These are phyloP conservation scores for Escallonia rubra DNA, from an alignment of 129 eudicot genomes.

Conservation along the genomic window DNA sequence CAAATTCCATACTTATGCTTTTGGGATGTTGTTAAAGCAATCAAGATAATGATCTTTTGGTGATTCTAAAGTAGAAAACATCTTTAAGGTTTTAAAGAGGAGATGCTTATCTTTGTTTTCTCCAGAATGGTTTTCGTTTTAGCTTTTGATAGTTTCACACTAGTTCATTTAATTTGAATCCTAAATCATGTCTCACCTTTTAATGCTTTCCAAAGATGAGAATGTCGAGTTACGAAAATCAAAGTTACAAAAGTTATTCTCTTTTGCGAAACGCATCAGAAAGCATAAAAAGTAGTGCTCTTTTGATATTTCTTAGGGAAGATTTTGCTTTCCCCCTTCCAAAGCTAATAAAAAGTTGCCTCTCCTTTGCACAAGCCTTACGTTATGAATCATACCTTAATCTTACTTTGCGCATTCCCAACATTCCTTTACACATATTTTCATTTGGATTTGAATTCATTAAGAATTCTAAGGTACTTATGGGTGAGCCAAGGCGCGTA, in stretches of 20 bases:
- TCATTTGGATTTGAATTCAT: not conserved
- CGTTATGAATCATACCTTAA: slow-evolving; percentile 44
- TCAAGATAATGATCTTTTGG: slow-evolving; percentile 48
- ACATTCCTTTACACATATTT: not conserved
- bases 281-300: slow-evolving; percentile 72
- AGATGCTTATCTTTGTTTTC: slow-evolving; percentile 52
- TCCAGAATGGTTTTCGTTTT: slow-evolving; percentile 21
- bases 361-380: slow-evolving; percentile 49
- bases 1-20: slow-evolving; percentile 57
- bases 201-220: slow-evolving; percentile 46
- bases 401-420: slow-evolving; percentile 33
- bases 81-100: slow-evolving; percentile 43
- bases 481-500: no score
- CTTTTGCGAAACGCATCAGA: slow-evolving; percentile 58
- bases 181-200: slow-evolving; percentile 23
- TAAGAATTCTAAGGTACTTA: no score
- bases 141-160: slow-evolving; percentile 12
- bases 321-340: slow-evolving; percentile 45
- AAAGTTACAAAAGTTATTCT: slow-evolving; percentile 59
- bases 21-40: slow-evolving; percentile 45
- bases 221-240: slow-evolving; percentile 67
- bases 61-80: slow-evolving; percentile 50
- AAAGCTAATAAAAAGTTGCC: slow-evolving; percentile 35
- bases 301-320: slow-evolving; percentile 52
- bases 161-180: slow-evolving; percentile 20